Conservation (phyloP, 2,329 filamentous ascomycete genomes). For the Stagonosporopsis tanaceti region DNA sequence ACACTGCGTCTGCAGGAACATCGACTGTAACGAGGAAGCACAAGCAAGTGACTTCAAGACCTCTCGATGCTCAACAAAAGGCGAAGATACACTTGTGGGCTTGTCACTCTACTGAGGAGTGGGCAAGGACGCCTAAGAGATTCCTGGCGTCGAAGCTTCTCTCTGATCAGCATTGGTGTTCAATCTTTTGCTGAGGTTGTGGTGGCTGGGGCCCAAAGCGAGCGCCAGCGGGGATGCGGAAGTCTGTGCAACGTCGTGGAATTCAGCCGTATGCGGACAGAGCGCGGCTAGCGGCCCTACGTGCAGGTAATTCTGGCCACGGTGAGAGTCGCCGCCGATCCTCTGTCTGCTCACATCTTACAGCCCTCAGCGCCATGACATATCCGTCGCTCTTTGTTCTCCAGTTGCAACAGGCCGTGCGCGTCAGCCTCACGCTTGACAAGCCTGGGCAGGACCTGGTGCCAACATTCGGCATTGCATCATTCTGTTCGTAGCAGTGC, state of each 20-base stretch:
- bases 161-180: background rate
- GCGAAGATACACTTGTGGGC: background rate
- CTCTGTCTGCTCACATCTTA: conserved; percentile 3
- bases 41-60: background rate
- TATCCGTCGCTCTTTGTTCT: conserved; percentile 9
- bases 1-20: conserved; percentile 8
- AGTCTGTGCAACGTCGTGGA: conserved; percentile 47
- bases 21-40: background rate
- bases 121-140: background rate
- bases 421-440: conserved; percentile 9
- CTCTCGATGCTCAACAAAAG: background rate
- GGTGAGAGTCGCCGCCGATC: conserved; percentile 23
- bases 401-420: conserved; percentile 7
- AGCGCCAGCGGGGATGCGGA: conserved; percentile 29
- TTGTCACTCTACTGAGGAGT: background rate
- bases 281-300: conserved; percentile 29
- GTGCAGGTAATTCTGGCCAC: conserved; percentile 38
- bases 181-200: background rate
- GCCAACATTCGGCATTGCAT: conserved; percentile 2
- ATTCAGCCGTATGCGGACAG: conserved; percentile 36
- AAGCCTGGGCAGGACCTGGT: background rate
- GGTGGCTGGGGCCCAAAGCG: conserved; percentile 35
- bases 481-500: conserved; percentile 1
- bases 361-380: conserved; percentile 2
- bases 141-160: background rate